These are phyloP conservation scores for Phytopythium aichiense DNA, from an alignment of 352 stramenopile species.

Conservation along the genomic window DNA sequence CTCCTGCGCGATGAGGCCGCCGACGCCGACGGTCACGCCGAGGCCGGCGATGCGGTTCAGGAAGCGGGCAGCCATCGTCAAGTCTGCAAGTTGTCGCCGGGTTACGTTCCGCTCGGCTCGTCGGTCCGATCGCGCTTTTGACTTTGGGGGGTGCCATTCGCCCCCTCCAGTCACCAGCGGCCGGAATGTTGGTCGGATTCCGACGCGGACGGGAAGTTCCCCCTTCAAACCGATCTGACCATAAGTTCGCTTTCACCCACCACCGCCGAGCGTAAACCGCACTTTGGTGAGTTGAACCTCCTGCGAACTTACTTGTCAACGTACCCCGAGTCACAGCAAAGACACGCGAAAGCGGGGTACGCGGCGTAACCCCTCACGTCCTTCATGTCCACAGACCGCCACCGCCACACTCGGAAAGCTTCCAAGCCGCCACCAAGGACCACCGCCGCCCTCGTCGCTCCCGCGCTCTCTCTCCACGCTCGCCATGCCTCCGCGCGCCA, in stretches of 20 bases:
- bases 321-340: neutral
- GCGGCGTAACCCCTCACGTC: neutral
- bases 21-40: conserved; percentile 56
- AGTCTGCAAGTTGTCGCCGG: neutral
- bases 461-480: neutral
- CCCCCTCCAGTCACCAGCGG: conserved; percentile 3
- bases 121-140: neutral
- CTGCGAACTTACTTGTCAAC: conserved; percentile 11
- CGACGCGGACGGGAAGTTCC: neutral
- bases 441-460: neutral
- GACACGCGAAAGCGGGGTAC: conserved; percentile 5
- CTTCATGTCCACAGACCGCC: neutral
- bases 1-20: conserved; percentile 65
- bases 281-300: neutral
- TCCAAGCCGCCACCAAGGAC: neutral
- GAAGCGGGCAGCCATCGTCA: conserved; percentile 60
- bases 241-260: conserved; percentile 7
- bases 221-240: neutral
- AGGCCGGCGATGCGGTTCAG: conserved; percentile 66
- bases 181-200: conserved; percentile 6
- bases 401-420: neutral
- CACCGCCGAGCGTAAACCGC: neutral
- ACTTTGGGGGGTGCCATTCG: neutral
- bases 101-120: neutral
- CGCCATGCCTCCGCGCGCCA: conserved; percentile 15